Base-by-base conservation (phyloP, 2,329 filamentous ascomycete genomes). In the Penicillium palitans region DNA sequence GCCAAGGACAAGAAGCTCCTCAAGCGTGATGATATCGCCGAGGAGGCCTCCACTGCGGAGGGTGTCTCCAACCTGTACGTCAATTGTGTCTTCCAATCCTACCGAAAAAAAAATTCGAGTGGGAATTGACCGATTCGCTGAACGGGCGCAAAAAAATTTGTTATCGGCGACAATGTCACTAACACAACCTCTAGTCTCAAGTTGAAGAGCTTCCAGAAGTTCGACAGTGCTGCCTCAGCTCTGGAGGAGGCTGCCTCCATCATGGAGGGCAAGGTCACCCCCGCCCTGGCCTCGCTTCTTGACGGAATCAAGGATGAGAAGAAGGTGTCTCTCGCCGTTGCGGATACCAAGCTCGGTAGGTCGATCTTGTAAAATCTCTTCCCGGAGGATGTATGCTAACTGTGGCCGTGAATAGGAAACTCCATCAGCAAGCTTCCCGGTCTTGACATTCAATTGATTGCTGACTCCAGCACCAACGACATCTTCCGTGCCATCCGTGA, bases 1-100 rank as follows among this genome's bases (percentile, higher is more conserved):
- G 90, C 93, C 70, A 91, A 93, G 78, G 93, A 98, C 85, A 98
- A 97, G 87, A 98, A 98, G 83, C 85, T 98, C 60, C 83, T 99
- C 66, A 95, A 96, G 79, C 88, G 90, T 72, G 89, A 93, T 79
- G 87, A 93, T 72, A 79, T 96, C 63, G 84, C 85, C 54, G 83
- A 86, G 63, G 87, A 95, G 75, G 83, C 92, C 61, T 84, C 87
- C 66, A 89, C 89, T 60, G 87, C 91, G 37, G 92, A 97, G 77
- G 90, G 90, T 70, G 86, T 96, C 65, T 90, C 91, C 70, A 89
- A 90, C 70, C 86, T 96, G 89, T 93, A 82, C 83, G 90, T 84
- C 55, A 57, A 55, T 55, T 58, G 46, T 47, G 21, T 51, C 35
- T 35, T 49, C 21, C 46, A 33, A 47, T 57, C 44, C 55, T 49